These are phyloP conservation scores for Suhomyces prunicola DNA, from an alignment of 805 yeast species.

Conservation along the genomic window DNA sequence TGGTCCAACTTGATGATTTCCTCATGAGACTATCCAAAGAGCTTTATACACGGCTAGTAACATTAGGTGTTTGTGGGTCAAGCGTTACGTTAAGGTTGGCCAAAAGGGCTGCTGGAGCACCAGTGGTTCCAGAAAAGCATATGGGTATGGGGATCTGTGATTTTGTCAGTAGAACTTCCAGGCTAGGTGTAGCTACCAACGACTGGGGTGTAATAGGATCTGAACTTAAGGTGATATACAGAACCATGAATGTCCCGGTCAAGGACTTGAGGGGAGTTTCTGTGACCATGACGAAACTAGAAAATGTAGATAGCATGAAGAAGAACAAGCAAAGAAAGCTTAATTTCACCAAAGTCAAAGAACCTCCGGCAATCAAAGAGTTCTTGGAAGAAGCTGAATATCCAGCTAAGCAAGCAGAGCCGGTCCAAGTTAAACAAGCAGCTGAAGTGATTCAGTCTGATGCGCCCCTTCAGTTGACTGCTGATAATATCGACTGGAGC, in stretches of 20 bases:
- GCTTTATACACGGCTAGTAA: conserved; percentile 49
- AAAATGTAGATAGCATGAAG: conserved; percentile 21
- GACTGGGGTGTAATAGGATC: conserved; percentile 59
- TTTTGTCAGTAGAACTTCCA: conserved; percentile 53
- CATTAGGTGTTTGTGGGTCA: conserved; percentile 48
- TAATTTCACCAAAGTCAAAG: conserved; percentile 11
- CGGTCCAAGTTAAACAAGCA: conserved; percentile 3
- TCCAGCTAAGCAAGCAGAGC: conserved; percentile 3
- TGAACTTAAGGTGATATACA: conserved; percentile 54
- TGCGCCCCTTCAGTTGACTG: neutral
- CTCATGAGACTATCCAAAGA: conserved; percentile 57
- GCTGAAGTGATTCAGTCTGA: neutral
- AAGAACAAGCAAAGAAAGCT: conserved; percentile 23
- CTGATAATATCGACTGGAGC: conserved; percentile 56
- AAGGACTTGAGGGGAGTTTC: conserved; percentile 77
- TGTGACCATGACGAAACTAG: conserved; percentile 60
- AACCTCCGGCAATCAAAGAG: neutral
- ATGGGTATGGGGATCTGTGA: conserved; percentile 86
- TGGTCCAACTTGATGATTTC: conserved; percentile 63
- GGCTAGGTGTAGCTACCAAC: conserved; percentile 59
- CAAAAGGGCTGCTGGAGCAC: conserved; percentile 61
- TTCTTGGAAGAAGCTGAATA: conserved; percentile 12
- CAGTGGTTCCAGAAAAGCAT: conserved; percentile 70
- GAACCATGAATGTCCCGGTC: conserved; percentile 58
- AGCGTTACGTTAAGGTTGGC: conserved; percentile 65